Conservation (phyloP, 805 yeast genomes). For the Myxozyma vanderwaltii region DNA sequence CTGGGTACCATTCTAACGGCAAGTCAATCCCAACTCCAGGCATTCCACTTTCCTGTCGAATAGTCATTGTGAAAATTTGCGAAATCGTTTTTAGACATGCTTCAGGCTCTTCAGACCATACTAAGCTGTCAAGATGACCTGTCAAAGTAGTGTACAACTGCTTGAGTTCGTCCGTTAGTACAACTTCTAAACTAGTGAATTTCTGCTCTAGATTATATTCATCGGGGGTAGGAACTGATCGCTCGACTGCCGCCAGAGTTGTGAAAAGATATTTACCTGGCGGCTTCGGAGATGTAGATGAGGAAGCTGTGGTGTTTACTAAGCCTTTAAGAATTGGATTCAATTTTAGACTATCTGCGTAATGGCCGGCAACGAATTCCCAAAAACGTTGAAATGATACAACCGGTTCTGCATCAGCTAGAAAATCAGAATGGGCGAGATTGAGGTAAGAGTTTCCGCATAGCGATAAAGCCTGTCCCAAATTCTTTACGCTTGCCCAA, state of each 20-base stretch:
- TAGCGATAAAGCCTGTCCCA: conserved; percentile 7
- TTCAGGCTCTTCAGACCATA: conserved; percentile 31
- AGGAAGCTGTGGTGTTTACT: not conserved
- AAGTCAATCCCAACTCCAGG: conserved; percentile 34
- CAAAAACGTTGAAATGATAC: conserved; percentile 11
- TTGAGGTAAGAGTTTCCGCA: conserved; percentile 3
- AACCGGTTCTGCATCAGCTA: conserved; percentile 6
- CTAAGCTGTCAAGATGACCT: conserved; percentile 30
- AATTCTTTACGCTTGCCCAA: conserved; percentile 29
- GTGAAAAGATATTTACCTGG: conserved; percentile 8
- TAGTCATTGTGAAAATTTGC: conserved; percentile 22
- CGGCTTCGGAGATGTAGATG: not conserved
- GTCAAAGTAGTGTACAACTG: conserved; percentile 9
- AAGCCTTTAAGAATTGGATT: not conserved
- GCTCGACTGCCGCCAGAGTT: conserved; percentile 2
- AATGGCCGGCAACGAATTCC: conserved; percentile 7
- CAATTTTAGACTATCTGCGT: conserved; percentile 4
- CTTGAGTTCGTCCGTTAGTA: conserved; percentile 21
- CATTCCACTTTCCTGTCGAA: conserved; percentile 24
- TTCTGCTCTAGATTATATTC: conserved; percentile 7
- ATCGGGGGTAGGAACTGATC: not conserved
- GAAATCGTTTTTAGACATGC: conserved; percentile 27
- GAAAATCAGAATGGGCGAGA: conserved; percentile 7
- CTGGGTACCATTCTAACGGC: conserved; percentile 37
- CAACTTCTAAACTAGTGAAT: conserved; percentile 21